These are phyloP conservation scores for Yarrowia bubula DNA, from an alignment of 805 yeast genomes.

Conservation along the genomic window DNA sequence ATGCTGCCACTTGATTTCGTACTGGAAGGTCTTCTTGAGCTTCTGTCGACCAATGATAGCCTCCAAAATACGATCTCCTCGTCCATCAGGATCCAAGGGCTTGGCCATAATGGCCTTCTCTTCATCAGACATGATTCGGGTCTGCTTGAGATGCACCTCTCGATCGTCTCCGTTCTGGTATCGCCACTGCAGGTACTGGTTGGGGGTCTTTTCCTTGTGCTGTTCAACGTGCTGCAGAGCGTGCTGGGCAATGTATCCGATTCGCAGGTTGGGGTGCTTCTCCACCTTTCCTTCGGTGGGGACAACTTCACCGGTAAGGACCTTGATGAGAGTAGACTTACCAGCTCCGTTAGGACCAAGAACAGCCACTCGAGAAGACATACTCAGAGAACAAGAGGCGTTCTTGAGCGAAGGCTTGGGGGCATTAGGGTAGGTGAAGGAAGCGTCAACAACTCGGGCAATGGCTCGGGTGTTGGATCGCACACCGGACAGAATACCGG, in stretches of 20 bases:
- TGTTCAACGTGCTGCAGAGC: slow-evolving; percentile 96
- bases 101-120: slow-evolving; percentile 76
- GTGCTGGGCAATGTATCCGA: slow-evolving; percentile 98
- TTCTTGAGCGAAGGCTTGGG: slow-evolving; percentile 72
- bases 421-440: slow-evolving; percentile 88
- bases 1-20: slow-evolving; percentile 89
- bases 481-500: slow-evolving; percentile 96
- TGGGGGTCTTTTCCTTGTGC: slow-evolving; percentile 97
- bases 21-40: slow-evolving; percentile 93
- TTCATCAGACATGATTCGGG: slow-evolving; percentile 77
- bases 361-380: slow-evolving; percentile 96
- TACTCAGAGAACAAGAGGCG: slow-evolving; percentile 86
- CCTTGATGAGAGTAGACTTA: slow-evolving; percentile 90
- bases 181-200: slow-evolving; percentile 98
- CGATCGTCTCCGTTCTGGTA: slow-evolving; percentile 97
- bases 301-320: slow-evolving; percentile 86
- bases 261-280: slow-evolving; percentile 96
- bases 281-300: slow-evolving; percentile 89
- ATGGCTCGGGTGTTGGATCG: slow-evolving; percentile 92
- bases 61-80: slow-evolving; percentile 84
- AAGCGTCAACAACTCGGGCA: slow-evolving; percentile 79
- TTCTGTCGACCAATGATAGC: slow-evolving; percentile 97
- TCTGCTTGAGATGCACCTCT: slow-evolving; percentile 89
- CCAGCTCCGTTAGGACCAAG: slow-evolving; percentile 99
- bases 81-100: slow-evolving; percentile 80